phyloP scores from a whole-genome alignment of 1,284 basidiomycete species.

The Heterobasidion annosum region DNA sequence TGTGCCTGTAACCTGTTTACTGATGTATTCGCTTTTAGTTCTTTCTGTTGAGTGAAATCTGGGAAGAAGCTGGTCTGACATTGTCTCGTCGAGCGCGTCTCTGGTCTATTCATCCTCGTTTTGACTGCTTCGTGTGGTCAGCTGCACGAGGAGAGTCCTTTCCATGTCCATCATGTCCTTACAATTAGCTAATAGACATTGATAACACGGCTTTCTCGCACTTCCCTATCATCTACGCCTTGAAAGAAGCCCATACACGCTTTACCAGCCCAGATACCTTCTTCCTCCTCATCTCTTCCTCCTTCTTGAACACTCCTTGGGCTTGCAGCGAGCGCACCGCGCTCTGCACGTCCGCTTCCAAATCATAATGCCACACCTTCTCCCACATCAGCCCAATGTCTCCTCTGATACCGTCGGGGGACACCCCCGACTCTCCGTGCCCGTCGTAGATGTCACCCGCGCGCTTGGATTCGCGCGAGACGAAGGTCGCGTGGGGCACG shows the following conservation, averaged over 20 bases:
- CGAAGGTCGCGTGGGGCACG: slow-evolving; percentile 35
- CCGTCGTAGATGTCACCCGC: slow-evolving; percentile 26
- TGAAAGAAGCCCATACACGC: too few relatives aligned
- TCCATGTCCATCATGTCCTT: too few relatives aligned
- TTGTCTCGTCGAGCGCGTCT: too few relatives aligned
- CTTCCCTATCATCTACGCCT: too few relatives aligned
- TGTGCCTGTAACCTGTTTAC: not conserved
- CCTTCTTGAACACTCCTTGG: not conserved
- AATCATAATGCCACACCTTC: slow-evolving; percentile 39
- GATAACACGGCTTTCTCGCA: too few relatives aligned
- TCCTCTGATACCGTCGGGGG: slow-evolving; percentile 12
- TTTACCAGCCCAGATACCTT: not conserved
- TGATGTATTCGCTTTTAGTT: not conserved
- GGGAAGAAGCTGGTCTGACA: not conserved
- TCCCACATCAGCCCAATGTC: slow-evolving; percentile 33
- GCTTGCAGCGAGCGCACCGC: slow-evolving; percentile 22
- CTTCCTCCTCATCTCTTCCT: not conserved
- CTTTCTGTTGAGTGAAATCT: not conserved
- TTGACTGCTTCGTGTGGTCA: too few relatives aligned
- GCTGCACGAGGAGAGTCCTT: too few relatives aligned
- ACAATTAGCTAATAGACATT: too few relatives aligned
- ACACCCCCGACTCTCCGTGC: slow-evolving; percentile 13
- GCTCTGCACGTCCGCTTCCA: slow-evolving; percentile 24
- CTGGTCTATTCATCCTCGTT: too few relatives aligned
- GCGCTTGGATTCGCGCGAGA: slow-evolving; percentile 27